A percentile compares a stretch with the other conserved stretches of the same genome.
These are phyloP conservation scores for Colletotrichum sp. DNA, from an alignment of 2,329 filamentous ascomycete species.

Conservation along the genomic window DNA sequence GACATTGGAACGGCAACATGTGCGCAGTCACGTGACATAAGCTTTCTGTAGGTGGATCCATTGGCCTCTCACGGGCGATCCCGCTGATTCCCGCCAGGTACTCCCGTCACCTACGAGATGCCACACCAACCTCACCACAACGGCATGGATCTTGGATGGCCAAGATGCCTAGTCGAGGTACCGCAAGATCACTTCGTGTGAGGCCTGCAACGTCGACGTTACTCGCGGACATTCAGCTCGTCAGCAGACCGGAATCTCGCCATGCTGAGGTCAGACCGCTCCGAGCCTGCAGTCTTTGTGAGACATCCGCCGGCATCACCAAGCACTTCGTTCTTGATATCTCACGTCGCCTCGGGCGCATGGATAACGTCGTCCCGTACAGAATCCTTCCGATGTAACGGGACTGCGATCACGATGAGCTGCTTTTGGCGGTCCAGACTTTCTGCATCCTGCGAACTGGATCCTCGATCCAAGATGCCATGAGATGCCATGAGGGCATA, in stretches of 20 bases:
- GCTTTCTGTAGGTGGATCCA: background rate
- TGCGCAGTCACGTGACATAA: background rate
- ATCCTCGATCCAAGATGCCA: conserved; percentile 14
- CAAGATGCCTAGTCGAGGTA: background rate
- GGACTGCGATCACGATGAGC: background rate
- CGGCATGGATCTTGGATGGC: background rate
- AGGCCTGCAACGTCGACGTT: background rate
- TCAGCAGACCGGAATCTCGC: conserved; percentile 2
- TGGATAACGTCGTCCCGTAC: background rate
- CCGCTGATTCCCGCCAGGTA: conserved; percentile 9
- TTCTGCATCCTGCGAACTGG: background rate
- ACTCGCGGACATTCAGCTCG: background rate
- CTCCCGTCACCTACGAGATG: background rate
- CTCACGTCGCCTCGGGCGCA: background rate
- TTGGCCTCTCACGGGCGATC: background rate
- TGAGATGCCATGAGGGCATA: background rate
- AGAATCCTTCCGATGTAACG: background rate
- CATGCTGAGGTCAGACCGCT: conserved; percentile 18
- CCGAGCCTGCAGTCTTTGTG: conserved; percentile 1
- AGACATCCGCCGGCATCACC: conserved; percentile 7
- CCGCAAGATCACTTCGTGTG: background rate
- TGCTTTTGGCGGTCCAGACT: background rate
- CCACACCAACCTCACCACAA: background rate
- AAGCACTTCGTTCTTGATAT: background rate
- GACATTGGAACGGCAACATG: background rate